A percentile compares a stretch with the other conserved stretches of the same genome.
phyloP scores from a whole-genome alignment of 106 monocot genomes.

The Apostasia ramifera region DNA sequence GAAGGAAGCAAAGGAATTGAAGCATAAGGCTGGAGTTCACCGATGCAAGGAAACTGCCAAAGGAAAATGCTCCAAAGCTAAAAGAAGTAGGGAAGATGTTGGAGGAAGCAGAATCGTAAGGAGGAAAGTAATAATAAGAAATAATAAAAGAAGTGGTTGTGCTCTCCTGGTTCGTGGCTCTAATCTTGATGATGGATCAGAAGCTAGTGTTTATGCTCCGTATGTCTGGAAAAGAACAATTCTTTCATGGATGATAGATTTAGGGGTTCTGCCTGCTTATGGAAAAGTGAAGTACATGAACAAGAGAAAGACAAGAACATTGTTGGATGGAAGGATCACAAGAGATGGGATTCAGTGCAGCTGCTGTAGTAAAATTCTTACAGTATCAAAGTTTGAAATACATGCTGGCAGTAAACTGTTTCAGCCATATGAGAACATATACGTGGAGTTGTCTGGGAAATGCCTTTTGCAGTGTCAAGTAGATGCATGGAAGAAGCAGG shows the following conservation, averaged over 20 bases:
- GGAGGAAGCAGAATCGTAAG: neutral
- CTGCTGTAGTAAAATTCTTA: constrained; percentile 67
- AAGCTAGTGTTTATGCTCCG: constrained; percentile 28
- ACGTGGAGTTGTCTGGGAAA: constrained; percentile 29
- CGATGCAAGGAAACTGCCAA: neutral
- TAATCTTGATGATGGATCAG: constrained; percentile 24
- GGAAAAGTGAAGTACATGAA: constrained; percentile 63
- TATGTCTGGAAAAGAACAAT: constrained; percentile 47
- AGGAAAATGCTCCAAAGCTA: constrained; percentile 11
- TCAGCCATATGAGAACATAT: constrained; percentile 58
- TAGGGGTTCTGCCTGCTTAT: constrained; percentile 27
- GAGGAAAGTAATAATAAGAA: constrained; percentile 4
- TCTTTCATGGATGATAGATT: constrained; percentile 63
- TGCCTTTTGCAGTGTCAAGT: constrained; percentile 62
- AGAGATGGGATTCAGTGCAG: constrained; percentile 78
- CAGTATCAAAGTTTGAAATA: constrained; percentile 59
- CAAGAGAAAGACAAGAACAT: constrained; percentile 13
- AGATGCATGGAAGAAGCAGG: constrained; percentile 66
- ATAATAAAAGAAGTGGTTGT: constrained; percentile 26
- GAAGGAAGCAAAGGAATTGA: constrained; percentile 5
- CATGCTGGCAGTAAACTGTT: constrained; percentile 81
- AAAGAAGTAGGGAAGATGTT: neutral
- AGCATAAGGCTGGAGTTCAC: constrained; percentile 2
- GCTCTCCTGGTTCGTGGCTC: constrained; percentile 37
- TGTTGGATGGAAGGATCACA: constrained; percentile 41